Evolutionary conservation across 139 green algal species (phyloP).

Genomic region (Ulvella scutata): DNA sequence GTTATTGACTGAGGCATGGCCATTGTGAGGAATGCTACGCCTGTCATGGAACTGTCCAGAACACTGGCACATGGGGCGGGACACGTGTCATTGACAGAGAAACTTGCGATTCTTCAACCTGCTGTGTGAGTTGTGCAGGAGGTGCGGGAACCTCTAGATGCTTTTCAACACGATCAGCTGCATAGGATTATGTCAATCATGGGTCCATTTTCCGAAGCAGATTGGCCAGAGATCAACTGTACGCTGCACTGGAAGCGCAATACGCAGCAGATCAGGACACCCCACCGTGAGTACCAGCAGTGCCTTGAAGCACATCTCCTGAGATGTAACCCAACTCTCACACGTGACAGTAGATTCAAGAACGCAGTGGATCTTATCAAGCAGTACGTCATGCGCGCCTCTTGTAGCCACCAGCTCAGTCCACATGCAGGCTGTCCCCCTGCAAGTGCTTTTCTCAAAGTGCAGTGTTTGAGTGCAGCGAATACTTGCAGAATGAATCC

Average conservation of each 20-base stretch:
- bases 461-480: neutral
- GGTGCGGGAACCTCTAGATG: constrained; percentile 26
- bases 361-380: neutral
- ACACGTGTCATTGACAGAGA: neutral
- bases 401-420: neutral
- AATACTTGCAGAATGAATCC: neutral
- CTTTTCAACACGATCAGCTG: constrained; percentile 37
- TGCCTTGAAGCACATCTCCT: constrained; percentile 7
- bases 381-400: neutral
- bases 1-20: neutral
- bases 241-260: constrained; percentile 44
- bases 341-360: neutral
- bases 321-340: neutral
- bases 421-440: neutral
- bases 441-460: neutral
- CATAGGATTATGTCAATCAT: constrained; percentile 28
- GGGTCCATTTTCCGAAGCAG: constrained; percentile 25
- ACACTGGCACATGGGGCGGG: neutral
- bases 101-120: neutral
- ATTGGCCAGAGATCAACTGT: constrained; percentile 31
- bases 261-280: constrained; percentile 23
- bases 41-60: neutral
- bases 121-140: constrained; percentile 13
- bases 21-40: neutral
- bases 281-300: constrained; percentile 11